Evolutionary conservation across 129 eudicot species (phyloP).

Genomic region (Escallonia herrerae): DNA sequence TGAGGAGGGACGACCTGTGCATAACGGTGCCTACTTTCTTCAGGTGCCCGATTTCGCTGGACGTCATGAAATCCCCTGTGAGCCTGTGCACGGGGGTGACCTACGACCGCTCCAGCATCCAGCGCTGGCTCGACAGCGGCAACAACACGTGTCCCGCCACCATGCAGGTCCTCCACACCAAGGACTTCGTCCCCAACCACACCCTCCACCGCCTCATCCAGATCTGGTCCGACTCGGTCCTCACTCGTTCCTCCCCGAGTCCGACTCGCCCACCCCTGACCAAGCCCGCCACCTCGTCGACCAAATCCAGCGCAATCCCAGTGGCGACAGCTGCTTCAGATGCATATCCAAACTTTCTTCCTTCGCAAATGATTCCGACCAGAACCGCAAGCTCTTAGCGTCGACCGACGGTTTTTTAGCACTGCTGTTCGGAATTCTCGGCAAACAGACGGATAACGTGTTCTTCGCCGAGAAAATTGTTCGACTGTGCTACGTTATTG

Average conservation of each 20-base stretch:
- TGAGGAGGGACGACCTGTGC: constrained; percentile 28
- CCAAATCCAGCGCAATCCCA: neutral
- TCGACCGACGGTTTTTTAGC: constrained; percentile 14
- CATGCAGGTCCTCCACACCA: constrained; percentile 45
- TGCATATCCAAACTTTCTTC: constrained; percentile 6
- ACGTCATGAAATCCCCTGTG: constrained; percentile 57
- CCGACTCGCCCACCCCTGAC: neutral
- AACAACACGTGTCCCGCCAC: constrained; percentile 69
- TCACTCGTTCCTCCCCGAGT: neutral
- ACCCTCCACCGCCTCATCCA: constrained; percentile 53
- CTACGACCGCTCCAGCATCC: constrained; percentile 51
- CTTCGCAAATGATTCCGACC: constrained; percentile 19
- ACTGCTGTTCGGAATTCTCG: neutral
- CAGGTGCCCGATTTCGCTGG: constrained; percentile 49
- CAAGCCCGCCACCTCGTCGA: constrained; percentile 11
- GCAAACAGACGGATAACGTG: neutral
- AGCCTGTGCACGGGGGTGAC: constrained; percentile 60
- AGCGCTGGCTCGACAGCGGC: constrained; percentile 53
- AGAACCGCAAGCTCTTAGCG: constrained; percentile 20
- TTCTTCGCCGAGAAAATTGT: constrained; percentile 14
- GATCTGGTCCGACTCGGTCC: constrained; percentile 38
- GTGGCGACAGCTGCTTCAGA: neutral
- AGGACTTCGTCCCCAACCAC: constrained; percentile 46
- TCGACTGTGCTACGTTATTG: constrained; percentile 4
- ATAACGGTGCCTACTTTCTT: constrained; percentile 35